A percentile compares a stretch with the other conserved stretches of the same genome.
Evolutionary conservation across 192 early-diverging fungal species (phyloP).

Genomic region (Coemansia sp.): DNA sequence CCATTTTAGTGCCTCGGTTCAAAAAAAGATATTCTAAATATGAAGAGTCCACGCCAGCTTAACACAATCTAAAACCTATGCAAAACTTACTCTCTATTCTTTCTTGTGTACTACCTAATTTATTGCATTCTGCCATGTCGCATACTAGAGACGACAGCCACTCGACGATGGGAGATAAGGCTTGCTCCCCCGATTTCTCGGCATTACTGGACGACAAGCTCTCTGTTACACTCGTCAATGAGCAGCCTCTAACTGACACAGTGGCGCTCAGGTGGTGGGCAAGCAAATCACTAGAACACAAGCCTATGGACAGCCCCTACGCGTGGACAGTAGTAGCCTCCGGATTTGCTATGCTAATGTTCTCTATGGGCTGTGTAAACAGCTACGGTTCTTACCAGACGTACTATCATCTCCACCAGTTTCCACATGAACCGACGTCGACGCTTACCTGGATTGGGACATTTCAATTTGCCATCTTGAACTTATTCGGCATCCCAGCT

Average conservation of each 20-base stretch:
- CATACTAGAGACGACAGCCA: slow-evolving; percentile 10
- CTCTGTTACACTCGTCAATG: background rate
- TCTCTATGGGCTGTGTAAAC: slow-evolving; percentile 59
- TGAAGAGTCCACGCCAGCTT: too few relatives aligned
- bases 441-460: slow-evolving; percentile 59
- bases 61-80: background rate
- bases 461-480: slow-evolving; percentile 56
- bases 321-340: slow-evolving; percentile 59
- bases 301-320: slow-evolving; percentile 36
- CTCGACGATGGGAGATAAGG: background rate
- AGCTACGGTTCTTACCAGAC: slow-evolving; percentile 59
- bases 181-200: background rate
- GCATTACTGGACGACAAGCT: background rate
- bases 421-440: slow-evolving; percentile 46
- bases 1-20: background rate
- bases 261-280: slow-evolving; percentile 25
- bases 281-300: slow-evolving; percentile 38
- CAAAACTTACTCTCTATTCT: background rate
- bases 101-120: background rate
- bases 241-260: background rate
- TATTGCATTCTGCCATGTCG: slow-evolving; percentile 4
- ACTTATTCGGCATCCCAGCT: slow-evolving; percentile 47
- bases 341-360: slow-evolving; percentile 54
- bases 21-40: background rate
- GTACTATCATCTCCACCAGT: slow-evolving; percentile 37